A percentile compares a stretch with the other conserved stretches of the same genome.
Conservation (phyloP, 2,329 filamentous ascomycete species). For the Penicillium griseofulvum region DNA sequence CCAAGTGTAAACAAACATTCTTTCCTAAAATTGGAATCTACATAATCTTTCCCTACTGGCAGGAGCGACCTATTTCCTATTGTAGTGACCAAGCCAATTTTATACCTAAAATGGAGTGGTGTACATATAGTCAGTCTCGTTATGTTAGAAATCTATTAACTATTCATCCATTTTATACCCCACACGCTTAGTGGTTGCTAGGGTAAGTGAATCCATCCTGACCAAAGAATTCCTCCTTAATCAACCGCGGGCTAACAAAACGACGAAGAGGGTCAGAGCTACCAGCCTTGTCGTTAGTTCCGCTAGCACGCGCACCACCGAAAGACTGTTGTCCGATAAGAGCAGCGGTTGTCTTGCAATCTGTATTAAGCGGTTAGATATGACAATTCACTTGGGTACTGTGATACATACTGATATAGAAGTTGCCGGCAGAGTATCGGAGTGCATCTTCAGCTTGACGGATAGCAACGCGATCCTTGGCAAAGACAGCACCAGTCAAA, state of each 20-base stretch:
- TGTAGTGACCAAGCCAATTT: too few relatives aligned
- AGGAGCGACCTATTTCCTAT: too few relatives aligned
- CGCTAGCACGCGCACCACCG: slow-evolving; percentile 65
- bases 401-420: slow-evolving; percentile 39
- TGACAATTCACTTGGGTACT: background rate
- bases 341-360: slow-evolving; percentile 59
- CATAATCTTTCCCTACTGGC: too few relatives aligned
- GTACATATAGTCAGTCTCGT: too few relatives aligned
- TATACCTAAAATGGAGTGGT: too few relatives aligned
- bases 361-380: slow-evolving; percentile 6
- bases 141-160: too few relatives aligned
- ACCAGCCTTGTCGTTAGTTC: slow-evolving; percentile 71
- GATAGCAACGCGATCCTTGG: slow-evolving; percentile 37
- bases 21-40: too few relatives aligned
- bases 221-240: slow-evolving; percentile 71
- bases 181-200: slow-evolving; percentile 52
- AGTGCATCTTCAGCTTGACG: slow-evolving; percentile 37
- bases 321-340: slow-evolving; percentile 72
- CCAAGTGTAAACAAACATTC: too few relatives aligned
- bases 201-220: slow-evolving; percentile 63
- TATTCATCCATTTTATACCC: too few relatives aligned
- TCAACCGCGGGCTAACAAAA: slow-evolving; percentile 62
- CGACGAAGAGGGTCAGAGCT: slow-evolving; percentile 59
- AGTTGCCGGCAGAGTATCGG: slow-evolving; percentile 41
- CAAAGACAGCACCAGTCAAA: slow-evolving; percentile 41